Evolutionary conservation across 345 rosid genomes (phyloP).

Genomic region (Rhodamnia argentea): DNA sequence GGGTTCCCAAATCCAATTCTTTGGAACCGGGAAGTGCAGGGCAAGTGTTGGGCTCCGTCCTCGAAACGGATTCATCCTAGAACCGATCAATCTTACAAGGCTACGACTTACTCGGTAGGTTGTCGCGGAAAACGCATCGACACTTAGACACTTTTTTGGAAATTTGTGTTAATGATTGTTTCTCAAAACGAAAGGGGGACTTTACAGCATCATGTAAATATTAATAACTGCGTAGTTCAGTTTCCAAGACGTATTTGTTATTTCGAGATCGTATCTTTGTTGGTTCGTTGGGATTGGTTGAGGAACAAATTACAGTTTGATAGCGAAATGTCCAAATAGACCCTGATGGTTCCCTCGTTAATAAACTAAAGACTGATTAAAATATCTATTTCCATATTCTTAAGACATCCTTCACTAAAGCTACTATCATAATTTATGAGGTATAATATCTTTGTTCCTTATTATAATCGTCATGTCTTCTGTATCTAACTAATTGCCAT

Average conservation of each 20-base stretch:
- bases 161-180: neutral
- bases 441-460: neutral
- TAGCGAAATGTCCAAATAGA: neutral
- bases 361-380: neutral
- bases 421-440: neutral
- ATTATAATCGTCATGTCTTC: neutral
- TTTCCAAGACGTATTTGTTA: neutral
- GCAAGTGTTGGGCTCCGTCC: neutral
- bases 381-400: neutral
- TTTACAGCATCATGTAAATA: neutral
- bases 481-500: neutral
- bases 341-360: neutral
- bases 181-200: neutral
- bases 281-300: neutral
- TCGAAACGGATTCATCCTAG: neutral
- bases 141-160: neutral
- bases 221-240: neutral
- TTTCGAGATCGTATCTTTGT: neutral
- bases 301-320: neutral
- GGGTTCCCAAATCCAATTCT: neutral
- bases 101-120: neutral
- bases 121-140: neutral
- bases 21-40: accelerated
- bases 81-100: neutral
- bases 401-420: neutral